Base-by-base conservation (phyloP, 2,329 filamentous ascomycete species). In the Cryphonectria carpinicola region DNA sequence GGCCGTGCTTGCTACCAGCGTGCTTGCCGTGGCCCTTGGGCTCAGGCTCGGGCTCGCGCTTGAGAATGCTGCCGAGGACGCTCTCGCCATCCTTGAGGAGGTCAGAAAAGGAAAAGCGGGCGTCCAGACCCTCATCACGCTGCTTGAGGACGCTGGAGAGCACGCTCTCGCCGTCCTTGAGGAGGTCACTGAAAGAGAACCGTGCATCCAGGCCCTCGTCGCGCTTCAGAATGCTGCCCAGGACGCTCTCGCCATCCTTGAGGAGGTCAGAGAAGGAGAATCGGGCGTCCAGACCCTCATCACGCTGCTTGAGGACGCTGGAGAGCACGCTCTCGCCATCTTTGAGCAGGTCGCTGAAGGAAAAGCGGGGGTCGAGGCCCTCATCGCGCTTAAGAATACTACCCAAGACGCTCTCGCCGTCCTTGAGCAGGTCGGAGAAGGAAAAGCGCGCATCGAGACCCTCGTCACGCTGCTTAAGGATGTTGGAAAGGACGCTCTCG, bases 211-310 rank as follows among this genome's bases (percentile, higher is more conserved):
- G 28, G 25, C 49, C 22, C n/a, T 54, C 49, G 17, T 60, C 56
- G 22, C 58, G 58, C 28, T 37, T 32, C 13, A 61, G 58, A 2
- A 61, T 61, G 32, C 58, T 61, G 17, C 28, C 13, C 10, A 61
- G 11, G 19, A 61, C 58, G 32, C 58, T 61, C 17, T 61, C 58
- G 3, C 58, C 58, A 39, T 61, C 58, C 32, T 61, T 61, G 58
- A 61, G 17, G 14, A 61, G 58, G 17, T 61, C 28, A 22, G 4
- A 10, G 32, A 61, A 37, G 17, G 58, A 61, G 32, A 61, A 61
- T 1, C 60, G 60, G n/a, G 60, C 35, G 11, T 43, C 22, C 2
- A 63, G 58, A 13, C 32, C 39, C 11, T 63, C 60, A 22, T 41
- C 35, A 14, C 60, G 35, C 28, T 39, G 32, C 35, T 41, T 37